These are phyloP conservation scores for Aspergillus bertholletiae DNA, from an alignment of 495 filamentous ascomycete species.

Conservation along the genomic window DNA sequence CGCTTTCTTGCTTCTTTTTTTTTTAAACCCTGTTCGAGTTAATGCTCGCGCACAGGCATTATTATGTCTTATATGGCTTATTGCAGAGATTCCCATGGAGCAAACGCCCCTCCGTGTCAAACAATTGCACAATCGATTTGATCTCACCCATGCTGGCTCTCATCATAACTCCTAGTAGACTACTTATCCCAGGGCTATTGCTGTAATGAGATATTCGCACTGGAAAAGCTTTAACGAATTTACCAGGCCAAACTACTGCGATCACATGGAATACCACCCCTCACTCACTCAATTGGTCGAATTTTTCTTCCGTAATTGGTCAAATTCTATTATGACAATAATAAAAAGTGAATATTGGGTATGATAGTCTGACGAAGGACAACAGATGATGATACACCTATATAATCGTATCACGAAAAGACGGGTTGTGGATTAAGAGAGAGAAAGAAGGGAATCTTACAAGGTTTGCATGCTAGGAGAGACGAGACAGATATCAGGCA, in stretches of 20 bases:
- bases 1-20: slow-evolving; percentile 8
- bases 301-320: not conserved
- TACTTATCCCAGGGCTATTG: too few species aligned
- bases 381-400: slow-evolving; percentile 31
- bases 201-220: too few species aligned
- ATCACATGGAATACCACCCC: not conserved
- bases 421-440: not conserved
- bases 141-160: not conserved
- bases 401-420: slow-evolving; percentile 24
- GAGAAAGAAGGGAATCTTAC: slow-evolving; percentile 5
- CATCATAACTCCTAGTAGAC: too few species aligned
- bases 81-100: slow-evolving; percentile 38
- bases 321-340: not conserved
- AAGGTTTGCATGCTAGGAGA: slow-evolving; percentile 2
- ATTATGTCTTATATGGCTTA: slow-evolving; percentile 14
- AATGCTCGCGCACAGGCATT: slow-evolving; percentile 23
- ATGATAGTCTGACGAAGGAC: slow-evolving; percentile 11
- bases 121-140: slow-evolving; percentile 32
- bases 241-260: not conserved
- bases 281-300: not conserved
- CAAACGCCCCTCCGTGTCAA: slow-evolving; percentile 12
- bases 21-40: slow-evolving; percentile 3
- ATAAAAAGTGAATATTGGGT: slow-evolving; percentile 14
- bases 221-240: not conserved
- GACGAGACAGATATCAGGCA: slow-evolving; percentile 6